Evolutionary conservation across 2,329 filamentous ascomycete species (phyloP), one percentile per base, ranked within the genome.

Genomic region (Penicillium palitans): DNA sequence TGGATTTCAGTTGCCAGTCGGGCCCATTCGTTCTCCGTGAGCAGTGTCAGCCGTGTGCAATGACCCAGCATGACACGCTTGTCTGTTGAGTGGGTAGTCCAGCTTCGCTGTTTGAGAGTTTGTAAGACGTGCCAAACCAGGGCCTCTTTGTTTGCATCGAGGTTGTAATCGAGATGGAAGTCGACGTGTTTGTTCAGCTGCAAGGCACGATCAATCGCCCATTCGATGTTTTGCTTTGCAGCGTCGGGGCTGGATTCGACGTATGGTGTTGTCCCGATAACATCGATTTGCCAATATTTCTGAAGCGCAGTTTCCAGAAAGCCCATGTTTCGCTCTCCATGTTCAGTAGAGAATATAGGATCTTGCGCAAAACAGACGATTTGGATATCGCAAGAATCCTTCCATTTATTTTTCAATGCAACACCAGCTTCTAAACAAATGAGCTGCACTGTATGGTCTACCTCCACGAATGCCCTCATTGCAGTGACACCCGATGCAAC

Each of bases 321-420:
- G 6, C 64, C 61, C 37, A 80, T 77, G 64, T 88, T 87, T 44
- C 79, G 70, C 1, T 75, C 72, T 17, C 82, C 83, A 21, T 78
- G 68, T 45, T 81, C 77, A 2, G 80, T 79, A 1, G 85, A 86
- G 69, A 88, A 87, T 6, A 90, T 76, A 2, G 87, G 84, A 54
- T 90, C 83, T 67, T 91, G 88, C 7, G 88, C 88, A 73, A 90
- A 91, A 1, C 83, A 83, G 65, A 86, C 90, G 4, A 91, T 80
- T 70, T 91, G 88, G 6, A 91, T 73, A 7, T 83, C 74, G 60
- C 87, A 84, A 8, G 77, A 72, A 21, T 80, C 76, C 12, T 72
- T 68, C 69, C 84, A 87, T 52, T 82, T 75, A 3, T 77, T 65
- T 70, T 86, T 87, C 47, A 91, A 76, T 33, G 73, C 74, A 27